Conservation (phyloP, 225 moss, liverwort and hornwort genomes). For the Anthoceros angustus region DNA sequence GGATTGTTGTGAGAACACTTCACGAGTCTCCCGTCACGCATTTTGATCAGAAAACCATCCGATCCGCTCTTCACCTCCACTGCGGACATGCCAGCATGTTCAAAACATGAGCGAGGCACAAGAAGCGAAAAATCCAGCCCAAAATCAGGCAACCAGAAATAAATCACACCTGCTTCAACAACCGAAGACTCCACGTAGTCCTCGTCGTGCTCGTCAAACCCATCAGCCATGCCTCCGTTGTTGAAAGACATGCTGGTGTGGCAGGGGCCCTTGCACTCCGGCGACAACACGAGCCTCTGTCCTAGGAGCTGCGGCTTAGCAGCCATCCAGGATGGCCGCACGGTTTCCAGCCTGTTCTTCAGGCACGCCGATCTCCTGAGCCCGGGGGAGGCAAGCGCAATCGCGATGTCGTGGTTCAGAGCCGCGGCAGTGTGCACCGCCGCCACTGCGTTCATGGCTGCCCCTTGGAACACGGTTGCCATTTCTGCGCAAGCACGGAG, state of each 20-base stretch:
- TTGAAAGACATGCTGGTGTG: conserved; percentile 93
- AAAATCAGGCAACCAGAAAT: neutral
- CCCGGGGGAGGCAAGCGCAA: conserved; percentile 13
- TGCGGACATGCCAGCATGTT: conserved; percentile 3
- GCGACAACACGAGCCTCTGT: neutral
- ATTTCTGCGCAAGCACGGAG: neutral
- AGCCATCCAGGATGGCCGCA: conserved; percentile 1
- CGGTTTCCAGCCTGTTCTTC: conserved; percentile 6
- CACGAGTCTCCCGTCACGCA: conserved; percentile 29
- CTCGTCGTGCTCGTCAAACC: conserved; percentile 75
- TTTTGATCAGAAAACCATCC: conserved; percentile 38
- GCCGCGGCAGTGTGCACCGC: conserved; percentile 27
- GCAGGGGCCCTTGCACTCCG: conserved; percentile 10
- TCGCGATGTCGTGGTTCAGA: conserved; percentile 13
- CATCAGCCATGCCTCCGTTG: conserved; percentile 65
- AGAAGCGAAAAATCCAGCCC: neutral
- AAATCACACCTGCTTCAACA: conserved; percentile 47
- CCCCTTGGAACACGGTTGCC: conserved; percentile 3
- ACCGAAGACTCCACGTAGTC: conserved; percentile 66
- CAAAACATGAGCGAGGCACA: neutral
- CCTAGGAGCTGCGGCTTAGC: conserved; percentile 10
- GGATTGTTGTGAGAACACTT: conserved; percentile 41
- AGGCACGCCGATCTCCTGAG: conserved; percentile 9
- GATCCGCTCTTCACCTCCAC: conserved; percentile 39
- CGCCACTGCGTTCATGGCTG: conserved; percentile 31